Evolutionary conservation across 371 early-diverging fungal species (phyloP).

Genomic region (Sporodiniella umbellata): DNA sequence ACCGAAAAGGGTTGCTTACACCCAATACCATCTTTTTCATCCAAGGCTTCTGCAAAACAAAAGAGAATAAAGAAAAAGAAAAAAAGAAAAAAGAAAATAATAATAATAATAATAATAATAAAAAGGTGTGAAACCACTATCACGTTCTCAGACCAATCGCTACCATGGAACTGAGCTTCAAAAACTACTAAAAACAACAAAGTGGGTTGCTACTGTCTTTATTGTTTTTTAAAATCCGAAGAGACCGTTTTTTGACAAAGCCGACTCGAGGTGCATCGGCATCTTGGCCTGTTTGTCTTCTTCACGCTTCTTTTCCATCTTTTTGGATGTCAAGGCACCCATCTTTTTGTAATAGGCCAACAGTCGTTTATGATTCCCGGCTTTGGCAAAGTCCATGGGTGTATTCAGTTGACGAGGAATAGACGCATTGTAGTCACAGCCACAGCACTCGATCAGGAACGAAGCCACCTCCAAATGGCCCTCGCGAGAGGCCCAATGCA

Average conservation of each 20-base stretch:
- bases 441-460: constrained; percentile 36
- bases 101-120: background rate
- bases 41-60: background rate
- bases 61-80: constrained; percentile 1
- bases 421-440: constrained; percentile 37
- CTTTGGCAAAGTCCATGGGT: constrained; percentile 39
- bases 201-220: too few species aligned
- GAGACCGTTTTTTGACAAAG: constrained; percentile 37
- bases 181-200: background rate
- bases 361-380: constrained; percentile 34
- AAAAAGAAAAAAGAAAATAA: background rate
- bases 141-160: background rate
- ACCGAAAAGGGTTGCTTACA: constrained; percentile 15
- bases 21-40: constrained; percentile 11
- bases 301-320: constrained; percentile 42
- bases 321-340: constrained; percentile 38
- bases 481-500: constrained; percentile 44
- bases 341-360: constrained; percentile 44
- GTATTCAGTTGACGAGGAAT: constrained; percentile 38
- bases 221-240: constrained; percentile 20
- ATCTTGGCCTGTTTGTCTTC: constrained; percentile 29
- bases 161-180: constrained; percentile 1
- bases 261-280: constrained; percentile 34
- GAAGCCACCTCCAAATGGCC: constrained; percentile 41
- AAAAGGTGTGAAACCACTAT: constrained; percentile 4